phyloP scores from a whole-genome alignment of 176 grass and related monocot genomes.

The Raddia guianensis region DNA sequence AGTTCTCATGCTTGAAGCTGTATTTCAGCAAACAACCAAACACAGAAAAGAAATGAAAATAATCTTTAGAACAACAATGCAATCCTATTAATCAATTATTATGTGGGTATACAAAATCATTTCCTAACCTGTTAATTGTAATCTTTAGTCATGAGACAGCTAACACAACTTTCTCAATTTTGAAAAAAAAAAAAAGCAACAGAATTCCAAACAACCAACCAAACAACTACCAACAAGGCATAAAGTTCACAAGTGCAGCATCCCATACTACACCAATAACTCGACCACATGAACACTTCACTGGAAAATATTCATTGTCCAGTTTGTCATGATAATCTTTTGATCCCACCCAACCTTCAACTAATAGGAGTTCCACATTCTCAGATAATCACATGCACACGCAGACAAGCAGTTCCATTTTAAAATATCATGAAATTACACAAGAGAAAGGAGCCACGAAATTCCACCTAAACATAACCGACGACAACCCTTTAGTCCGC shows the following conservation, averaged over 20 bases:
- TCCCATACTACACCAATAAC: slow-evolving; percentile 37
- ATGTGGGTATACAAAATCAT: not conserved
- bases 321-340: slow-evolving; percentile 12
- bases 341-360: slow-evolving; percentile 15
- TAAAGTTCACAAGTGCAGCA: slow-evolving; percentile 46
- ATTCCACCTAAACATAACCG: not conserved
- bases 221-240: slow-evolving; percentile 46
- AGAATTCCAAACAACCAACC: slow-evolving; percentile 46
- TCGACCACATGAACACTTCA: slow-evolving; percentile 24
- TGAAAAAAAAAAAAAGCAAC: slow-evolving; percentile 20
- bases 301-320: slow-evolving; percentile 4
- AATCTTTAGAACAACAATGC: not conserved
- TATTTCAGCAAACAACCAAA: not conserved
- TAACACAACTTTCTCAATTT: slow-evolving; percentile 15
- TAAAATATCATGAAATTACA: not conserved
- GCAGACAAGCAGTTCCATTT: not conserved
- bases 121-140: not conserved
- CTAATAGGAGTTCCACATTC: slow-evolving; percentile 32
- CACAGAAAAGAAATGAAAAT: slow-evolving; percentile 10
- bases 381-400: slow-evolving; percentile 4
- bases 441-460: not conserved
- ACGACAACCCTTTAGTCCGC: slow-evolving; percentile 5
- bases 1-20: not conserved
- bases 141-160: slow-evolving; percentile 33
- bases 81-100: slow-evolving; percentile 20